Evolutionary conservation across 306 rosid species (phyloP), one percentile per base, ranked within the genome.

Genomic region (Amphicarpaea edgeworthii): DNA sequence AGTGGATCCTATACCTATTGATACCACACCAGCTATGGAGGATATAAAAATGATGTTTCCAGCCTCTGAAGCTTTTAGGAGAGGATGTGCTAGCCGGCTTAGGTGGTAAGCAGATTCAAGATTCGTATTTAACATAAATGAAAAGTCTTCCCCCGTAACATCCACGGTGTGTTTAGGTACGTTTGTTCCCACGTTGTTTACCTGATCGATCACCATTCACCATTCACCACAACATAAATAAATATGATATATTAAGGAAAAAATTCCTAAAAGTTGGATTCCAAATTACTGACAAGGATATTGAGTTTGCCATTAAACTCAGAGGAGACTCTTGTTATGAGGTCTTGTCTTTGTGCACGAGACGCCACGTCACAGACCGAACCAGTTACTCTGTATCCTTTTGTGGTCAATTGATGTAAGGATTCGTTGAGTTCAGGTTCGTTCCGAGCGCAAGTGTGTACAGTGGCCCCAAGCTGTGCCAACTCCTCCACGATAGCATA

Each of bases 401-500:
- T 84, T 37, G 59, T 19, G 6, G 28, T 11, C 88, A 78, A 84
- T 19, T 73, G 37, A 2, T 26, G 16, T 20, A 84, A 53, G 57
- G 72, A 68, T 20, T 73, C 72, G 68, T 43, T 73, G 32, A 84
- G 85, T 12, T 80, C 23, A 47, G 69, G 50, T 71, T 80, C 37
- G 32, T 58, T 84, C n/a, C 84, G 73, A 2, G 82, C 16, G 4
- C 85, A 84, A 23, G 85, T 84, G 73, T 84, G 78, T 3, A 80
- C 77, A 0, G 2, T 76, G 4, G 79, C 84, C 5, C 87, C 79
- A 3, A 62, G 75, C 7, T 58, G 42, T 55, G 81, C 75, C 46
- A 83, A 47, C 54, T 83, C 82, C 78, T 70, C 87, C 73, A 67
- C 87, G 0, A 80, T 77, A 42, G 72, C 85, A 51, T 84, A 53